phyloP scores from a whole-genome alignment of 2,329 filamentous ascomycete species.

The Alternaria sp. region DNA sequence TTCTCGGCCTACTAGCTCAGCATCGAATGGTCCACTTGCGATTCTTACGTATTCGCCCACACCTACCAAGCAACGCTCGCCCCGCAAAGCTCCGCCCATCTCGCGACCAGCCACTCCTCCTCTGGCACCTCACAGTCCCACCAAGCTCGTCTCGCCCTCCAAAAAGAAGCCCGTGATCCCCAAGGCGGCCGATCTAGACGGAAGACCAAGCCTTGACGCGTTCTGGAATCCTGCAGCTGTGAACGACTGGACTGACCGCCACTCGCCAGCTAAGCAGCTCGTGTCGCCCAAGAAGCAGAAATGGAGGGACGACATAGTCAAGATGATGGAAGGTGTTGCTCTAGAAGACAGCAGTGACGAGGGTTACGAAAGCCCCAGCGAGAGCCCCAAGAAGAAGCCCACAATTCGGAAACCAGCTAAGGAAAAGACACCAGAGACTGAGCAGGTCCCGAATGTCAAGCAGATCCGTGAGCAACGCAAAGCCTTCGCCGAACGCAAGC shows the following conservation, averaged over 20 bases:
- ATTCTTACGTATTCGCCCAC: conserved; percentile 46
- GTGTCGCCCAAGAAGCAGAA: conserved; percentile 46
- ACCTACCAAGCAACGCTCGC: conserved; percentile 42
- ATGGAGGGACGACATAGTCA: conserved; percentile 37
- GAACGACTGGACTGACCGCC: conserved; percentile 46
- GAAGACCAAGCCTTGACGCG: conserved; percentile 46
- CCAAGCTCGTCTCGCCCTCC: conserved; percentile 46
- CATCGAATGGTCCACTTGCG: conserved; percentile 31
- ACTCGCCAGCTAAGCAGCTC: conserved; percentile 45
- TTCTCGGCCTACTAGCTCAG: conserved; percentile 41
- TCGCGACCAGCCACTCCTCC: conserved; percentile 43
- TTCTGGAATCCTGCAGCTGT: conserved; percentile 48
- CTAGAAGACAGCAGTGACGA: conserved; percentile 34
- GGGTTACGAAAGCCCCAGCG: conserved; percentile 27
- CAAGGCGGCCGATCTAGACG: conserved; percentile 30
- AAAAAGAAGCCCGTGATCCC: conserved; percentile 44
- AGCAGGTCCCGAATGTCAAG: conserved; percentile 21
- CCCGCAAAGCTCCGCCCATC: conserved; percentile 41
- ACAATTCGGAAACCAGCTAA: conserved; percentile 19
- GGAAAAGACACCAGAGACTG: neutral
- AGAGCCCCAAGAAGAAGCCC: conserved; percentile 27
- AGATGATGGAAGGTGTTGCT: conserved; percentile 33
- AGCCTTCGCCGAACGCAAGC: conserved; percentile 68
- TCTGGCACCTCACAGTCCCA: conserved; percentile 31
- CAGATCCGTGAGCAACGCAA: conserved; percentile 52